A percentile compares a stretch with the other conserved stretches of the same genome.
These are phyloP conservation scores for baker's yeast (Saccharomyces cerevisiae) DNA, from an alignment of 805 yeast species.

Conservation along the genomic window DNA sequence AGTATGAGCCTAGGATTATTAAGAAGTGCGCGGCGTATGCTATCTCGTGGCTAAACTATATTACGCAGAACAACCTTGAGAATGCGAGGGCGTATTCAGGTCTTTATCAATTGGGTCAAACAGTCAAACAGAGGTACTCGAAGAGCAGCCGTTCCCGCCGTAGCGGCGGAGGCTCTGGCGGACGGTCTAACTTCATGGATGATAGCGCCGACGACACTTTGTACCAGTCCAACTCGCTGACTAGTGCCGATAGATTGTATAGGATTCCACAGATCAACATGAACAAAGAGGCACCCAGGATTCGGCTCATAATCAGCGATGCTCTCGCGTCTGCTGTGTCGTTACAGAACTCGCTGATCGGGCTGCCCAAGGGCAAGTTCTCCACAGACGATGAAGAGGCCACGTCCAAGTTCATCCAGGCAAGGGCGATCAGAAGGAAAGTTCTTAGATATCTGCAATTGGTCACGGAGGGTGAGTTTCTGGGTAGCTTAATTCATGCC, in stretches of 20 bases:
- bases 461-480: conserved; percentile 73
- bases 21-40: conserved; percentile 40
- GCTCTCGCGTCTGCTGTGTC: conserved; percentile 68
- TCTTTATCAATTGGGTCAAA: conserved; percentile 9
- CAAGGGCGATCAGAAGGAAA: conserved; percentile 67
- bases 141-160: not conserved
- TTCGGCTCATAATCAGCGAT: conserved; percentile 60
- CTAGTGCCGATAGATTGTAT: conserved; percentile 29
- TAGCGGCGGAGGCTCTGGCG: conserved; percentile 3
- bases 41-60: conserved; percentile 58
- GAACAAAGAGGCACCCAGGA: conserved; percentile 63
- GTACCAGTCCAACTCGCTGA: conserved; percentile 21
- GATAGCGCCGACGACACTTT: conserved; percentile 43
- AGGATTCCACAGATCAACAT: conserved; percentile 63
- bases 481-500: conserved; percentile 82
- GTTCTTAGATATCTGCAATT: conserved; percentile 75
- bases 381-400: conserved; percentile 60
- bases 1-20: conserved; percentile 37
- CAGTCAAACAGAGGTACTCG: conserved; percentile 9
- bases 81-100: conserved; percentile 16
- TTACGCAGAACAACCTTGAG: conserved; percentile 26
- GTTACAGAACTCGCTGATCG: conserved; percentile 50
- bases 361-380: conserved; percentile 38
- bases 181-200: conserved; percentile 35
- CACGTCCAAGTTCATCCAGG: conserved; percentile 60